phyloP scores from a whole-genome alignment of 2,329 filamentous ascomycete species.

The Ophiocordyceps unilateralis region DNA sequence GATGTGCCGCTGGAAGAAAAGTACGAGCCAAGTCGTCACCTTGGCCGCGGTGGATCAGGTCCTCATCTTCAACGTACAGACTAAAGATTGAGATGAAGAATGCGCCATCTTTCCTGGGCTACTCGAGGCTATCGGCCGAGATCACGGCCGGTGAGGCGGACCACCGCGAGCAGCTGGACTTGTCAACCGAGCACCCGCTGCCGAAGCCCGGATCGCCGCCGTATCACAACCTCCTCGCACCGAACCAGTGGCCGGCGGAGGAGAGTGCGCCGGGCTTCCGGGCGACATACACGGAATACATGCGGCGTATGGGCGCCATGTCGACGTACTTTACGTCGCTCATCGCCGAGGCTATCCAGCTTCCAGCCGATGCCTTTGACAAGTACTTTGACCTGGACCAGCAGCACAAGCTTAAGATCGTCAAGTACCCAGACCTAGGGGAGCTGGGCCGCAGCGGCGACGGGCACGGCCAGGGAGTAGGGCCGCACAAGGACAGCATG shows the following conservation, averaged over 20 bases:
- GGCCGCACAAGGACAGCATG: constrained; percentile 77
- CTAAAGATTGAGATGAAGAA: constrained; percentile 59
- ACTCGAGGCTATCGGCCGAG: constrained; percentile 47
- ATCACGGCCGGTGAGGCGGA: constrained; percentile 60
- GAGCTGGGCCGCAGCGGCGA: constrained; percentile 32
- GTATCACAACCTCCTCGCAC: constrained; percentile 62
- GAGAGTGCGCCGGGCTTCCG: constrained; percentile 49
- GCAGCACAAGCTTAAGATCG: constrained; percentile 82
- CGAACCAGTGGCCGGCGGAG: constrained; percentile 61
- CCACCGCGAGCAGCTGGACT: constrained; percentile 73
- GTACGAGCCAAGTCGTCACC: constrained; percentile 24
- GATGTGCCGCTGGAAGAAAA: constrained; percentile 62
- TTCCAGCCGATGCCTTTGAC: constrained; percentile 52
- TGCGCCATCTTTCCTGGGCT: constrained; percentile 53
- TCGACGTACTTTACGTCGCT: constrained; percentile 61
- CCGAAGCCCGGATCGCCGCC: constrained; percentile 45
- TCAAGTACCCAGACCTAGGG: constrained; percentile 65
- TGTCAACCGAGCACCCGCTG: constrained; percentile 60
- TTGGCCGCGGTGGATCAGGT: background rate
- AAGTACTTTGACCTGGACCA: constrained; percentile 58
- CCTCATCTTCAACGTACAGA: constrained; percentile 14
- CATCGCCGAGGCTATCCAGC: constrained; percentile 67
- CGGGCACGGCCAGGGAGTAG: constrained; percentile 42
- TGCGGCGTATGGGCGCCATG: constrained; percentile 54
- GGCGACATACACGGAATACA: constrained; percentile 55